A percentile compares a stretch with the other conserved stretches of the same genome.
phyloP scores from a whole-genome alignment of 345 rosid genomes.

The Firmiana major region DNA sequence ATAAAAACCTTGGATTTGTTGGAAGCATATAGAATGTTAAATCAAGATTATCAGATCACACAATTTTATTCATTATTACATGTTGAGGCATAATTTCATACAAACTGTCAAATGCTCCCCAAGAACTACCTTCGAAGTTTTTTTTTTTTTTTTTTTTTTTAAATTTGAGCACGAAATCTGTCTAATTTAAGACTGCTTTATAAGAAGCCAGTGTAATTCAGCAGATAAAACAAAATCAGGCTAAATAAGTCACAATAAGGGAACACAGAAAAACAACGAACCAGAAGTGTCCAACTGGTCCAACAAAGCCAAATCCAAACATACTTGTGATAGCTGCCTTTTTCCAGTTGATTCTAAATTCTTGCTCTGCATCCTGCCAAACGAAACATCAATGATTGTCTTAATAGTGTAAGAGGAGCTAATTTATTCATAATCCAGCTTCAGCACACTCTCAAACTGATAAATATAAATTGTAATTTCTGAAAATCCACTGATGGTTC shows the following conservation, averaged over 20 bases:
- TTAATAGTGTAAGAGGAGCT: conserved; percentile 13
- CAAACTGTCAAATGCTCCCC: not conserved
- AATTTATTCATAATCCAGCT: not conserved
- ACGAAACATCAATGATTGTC: conserved; percentile 1
- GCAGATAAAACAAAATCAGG: not conserved
- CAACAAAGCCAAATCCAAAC: conserved; percentile 79
- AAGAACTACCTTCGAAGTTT: not conserved
- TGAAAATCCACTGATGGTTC: not conserved
- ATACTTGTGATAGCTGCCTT: conserved; percentile 69
- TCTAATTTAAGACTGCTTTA: not conserved
- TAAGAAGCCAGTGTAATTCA: not conserved
- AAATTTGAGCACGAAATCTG: not conserved
- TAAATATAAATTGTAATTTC: conserved; percentile 8
- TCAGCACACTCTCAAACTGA: not conserved
- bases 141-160: not conserved
- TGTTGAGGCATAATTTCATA: not conserved
- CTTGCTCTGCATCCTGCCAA: conserved; percentile 50
- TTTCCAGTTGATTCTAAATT: conserved; percentile 65
- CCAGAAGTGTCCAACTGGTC: conserved; percentile 89
- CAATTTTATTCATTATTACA: not conserved
- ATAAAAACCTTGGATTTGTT: not conserved
- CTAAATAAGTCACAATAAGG: not conserved
- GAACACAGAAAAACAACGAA: conserved; percentile 30
- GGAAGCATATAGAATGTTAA: not conserved
- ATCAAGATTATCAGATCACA: not conserved